Evolutionary conservation across 2,329 filamentous ascomycete species (phyloP), one percentile per base, ranked within the genome.

Genomic region (Colletotrichum neosansevieriae): DNA sequence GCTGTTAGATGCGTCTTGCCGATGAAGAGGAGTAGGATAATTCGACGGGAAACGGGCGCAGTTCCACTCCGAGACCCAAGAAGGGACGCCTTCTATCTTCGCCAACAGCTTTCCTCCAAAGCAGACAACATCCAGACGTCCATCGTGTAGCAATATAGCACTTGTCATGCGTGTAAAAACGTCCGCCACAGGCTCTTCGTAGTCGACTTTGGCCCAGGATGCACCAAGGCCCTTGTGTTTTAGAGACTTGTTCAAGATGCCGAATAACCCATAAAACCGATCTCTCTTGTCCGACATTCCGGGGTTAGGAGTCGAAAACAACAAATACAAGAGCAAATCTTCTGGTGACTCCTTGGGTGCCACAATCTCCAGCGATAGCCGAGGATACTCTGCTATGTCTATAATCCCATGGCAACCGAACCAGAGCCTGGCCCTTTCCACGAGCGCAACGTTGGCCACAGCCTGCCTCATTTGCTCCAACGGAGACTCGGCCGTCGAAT

Each of bases 11-110:
- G 34, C 51, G 11, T 54, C 51, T 24, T 54, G 51, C 32, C 51
- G 24, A 7, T 12, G 36, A 11, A 13, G 9, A 11, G 36, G 36
- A 11, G 36, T 12, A 38, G 36, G 36, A 38, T 38, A 38, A 13
- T 38, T 38, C 36, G 10, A 6, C 12, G 36, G 36, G 36, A 38
- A 38, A 13, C 12, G 36, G 36, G 36, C 36, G 13, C 36, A 38
- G n/a, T 19, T 19, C 42, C 42, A 40, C 24, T 40, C 51, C 17
- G 51, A 32, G n/a, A 54, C 51, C 51, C 51, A 54, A 38, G 51
- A 40, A 12, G 51, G 51, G 9, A 40, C 24, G 10, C 12, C 51
- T 15, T 40, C 17, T 17, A 54, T 5, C 34, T 45, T 45, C 13
- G 42, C 42, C 17, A 45, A 6, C 2, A 32, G 24, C 32, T 38